Evolutionary conservation across 371 early-diverging fungal genomes (phyloP), one percentile per base, ranked within the genome.

Genomic region (Syncephalastrum monosporum): DNA sequence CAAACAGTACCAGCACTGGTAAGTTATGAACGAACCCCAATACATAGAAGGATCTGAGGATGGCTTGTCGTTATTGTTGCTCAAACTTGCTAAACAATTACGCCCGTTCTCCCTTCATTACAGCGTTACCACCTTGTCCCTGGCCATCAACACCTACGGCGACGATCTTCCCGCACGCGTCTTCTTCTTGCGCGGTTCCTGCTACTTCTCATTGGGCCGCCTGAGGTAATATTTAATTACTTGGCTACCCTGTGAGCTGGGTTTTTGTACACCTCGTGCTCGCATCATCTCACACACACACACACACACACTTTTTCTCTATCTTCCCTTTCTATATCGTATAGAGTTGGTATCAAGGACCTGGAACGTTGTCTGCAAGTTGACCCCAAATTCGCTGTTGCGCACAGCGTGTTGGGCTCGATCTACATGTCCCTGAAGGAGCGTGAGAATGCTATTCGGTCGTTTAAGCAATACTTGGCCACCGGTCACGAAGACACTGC

Each of bases 1-100:
- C 45, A 81, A 73, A 59, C 87, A 86, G 66, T 84, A 60, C 53
- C 76, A 79, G 63, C 85, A 84, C 65, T 84, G 85, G 80, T 79
- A 74, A 68, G 65, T 49, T 7, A 47, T 17, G 8, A 48, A 6
- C n/a, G 27, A 46, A 23, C 24, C 46, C 25, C 16, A 17, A n/a
- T 17, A 33, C 23, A 46, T 4, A 13, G 43, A 8, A 45, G 41
- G 5, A 17, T 6, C 33, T 6, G 44, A 47, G 12, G 48, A 21
- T 16, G 23, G 19, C 42, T 41, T 17, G 38, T 13, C n/a, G 19
- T 21, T 41, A 1, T 27, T 57, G 12, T 27, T 24, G 19, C 13
- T 46, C 17, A 17, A 24, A 16, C 16, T 21, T 21, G n/a, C 10
- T 16, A 51, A 33, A 5, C n/a, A 45, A 7, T 10, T n/a, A 15